These are phyloP conservation scores for Pistacia vera DNA, from an alignment of 345 rosid species.

Conservation along the genomic window DNA sequence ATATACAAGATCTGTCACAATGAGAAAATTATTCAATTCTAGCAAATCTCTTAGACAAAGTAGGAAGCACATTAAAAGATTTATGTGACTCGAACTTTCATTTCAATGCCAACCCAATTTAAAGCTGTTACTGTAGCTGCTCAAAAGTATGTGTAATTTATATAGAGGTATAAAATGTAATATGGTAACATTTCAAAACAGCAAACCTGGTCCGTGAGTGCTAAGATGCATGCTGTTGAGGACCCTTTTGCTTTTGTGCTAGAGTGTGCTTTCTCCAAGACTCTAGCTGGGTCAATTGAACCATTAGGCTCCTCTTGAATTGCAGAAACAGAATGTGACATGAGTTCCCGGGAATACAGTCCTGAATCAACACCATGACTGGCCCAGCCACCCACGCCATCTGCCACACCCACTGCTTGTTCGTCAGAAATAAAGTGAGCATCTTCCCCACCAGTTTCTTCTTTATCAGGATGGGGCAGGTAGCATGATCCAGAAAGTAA, in stretches of 20 bases:
- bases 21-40: neutral
- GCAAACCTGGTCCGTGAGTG: slow-evolving; percentile 76
- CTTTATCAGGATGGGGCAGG: slow-evolving; percentile 98
- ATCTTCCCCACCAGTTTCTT: slow-evolving; percentile 99
- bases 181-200: neutral
- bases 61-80: neutral
- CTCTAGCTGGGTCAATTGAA: slow-evolving; percentile 82
- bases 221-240: slow-evolving; percentile 95
- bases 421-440: slow-evolving; percentile 87
- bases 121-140: neutral
- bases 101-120: slow-evolving; percentile 2
- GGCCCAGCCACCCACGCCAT: slow-evolving; percentile 99
- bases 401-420: slow-evolving; percentile 94
- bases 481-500: slow-evolving; percentile 88
- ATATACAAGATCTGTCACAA: neutral
- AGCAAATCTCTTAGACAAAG: neutral
- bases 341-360: slow-evolving; percentile 82
- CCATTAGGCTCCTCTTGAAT: slow-evolving; percentile 88
- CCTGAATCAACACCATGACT: slow-evolving; percentile 90
- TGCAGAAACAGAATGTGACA: slow-evolving; percentile 86
- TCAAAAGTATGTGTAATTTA: neutral
- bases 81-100: neutral
- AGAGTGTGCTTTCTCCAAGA: slow-evolving; percentile 90
- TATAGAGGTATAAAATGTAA: neutral
- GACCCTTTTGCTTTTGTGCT: slow-evolving; percentile 87